Evolutionary conservation across 169 alveolate species (phyloP).

Genomic region (Babesia bovis): DNA sequence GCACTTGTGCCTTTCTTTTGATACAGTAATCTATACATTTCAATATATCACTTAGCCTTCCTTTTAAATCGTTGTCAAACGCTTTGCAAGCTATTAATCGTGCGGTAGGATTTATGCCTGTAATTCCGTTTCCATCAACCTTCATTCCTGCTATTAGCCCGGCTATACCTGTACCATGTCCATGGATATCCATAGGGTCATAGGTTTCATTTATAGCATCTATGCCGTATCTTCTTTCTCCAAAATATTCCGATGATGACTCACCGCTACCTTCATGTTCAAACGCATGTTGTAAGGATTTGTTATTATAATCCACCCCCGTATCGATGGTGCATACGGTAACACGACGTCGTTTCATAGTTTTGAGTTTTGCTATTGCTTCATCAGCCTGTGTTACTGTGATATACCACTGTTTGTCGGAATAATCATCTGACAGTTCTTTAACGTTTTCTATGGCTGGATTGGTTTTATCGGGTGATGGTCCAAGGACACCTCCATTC

Average conservation of each 20-base stretch:
- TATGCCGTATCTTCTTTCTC: slow-evolving; percentile 80
- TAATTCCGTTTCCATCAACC: slow-evolving; percentile 22
- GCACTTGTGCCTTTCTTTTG: slow-evolving; percentile 45
- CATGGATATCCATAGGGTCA: slow-evolving; percentile 78
- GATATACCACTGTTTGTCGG: slow-evolving; percentile 29
- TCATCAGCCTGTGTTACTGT: not conserved
- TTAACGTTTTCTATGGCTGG: not conserved
- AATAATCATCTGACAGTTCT: not conserved
- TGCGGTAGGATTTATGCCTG: slow-evolving; percentile 49
- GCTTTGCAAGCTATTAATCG: slow-evolving; percentile 66
- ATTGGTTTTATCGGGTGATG: not conserved
- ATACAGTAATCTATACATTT: slow-evolving; percentile 70
- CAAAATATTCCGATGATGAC: slow-evolving; percentile 70
- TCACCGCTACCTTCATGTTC: slow-evolving; percentile 77
- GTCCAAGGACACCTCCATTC: not conserved
- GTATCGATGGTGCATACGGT: slow-evolving; percentile 81
- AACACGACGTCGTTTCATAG: not conserved
- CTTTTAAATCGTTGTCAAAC: slow-evolving; percentile 67
- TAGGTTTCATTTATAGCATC: slow-evolving; percentile 69
- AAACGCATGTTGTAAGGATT: slow-evolving; percentile 75
- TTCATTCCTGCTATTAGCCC: slow-evolving; percentile 69
- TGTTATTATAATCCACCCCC: slow-evolving; percentile 83
- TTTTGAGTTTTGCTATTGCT: not conserved
- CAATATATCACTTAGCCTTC: slow-evolving; percentile 67
- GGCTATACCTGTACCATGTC: slow-evolving; percentile 83